Conservation (phyloP, 164 flowering plant genomes). For the Stephania cephalantha region DNA sequence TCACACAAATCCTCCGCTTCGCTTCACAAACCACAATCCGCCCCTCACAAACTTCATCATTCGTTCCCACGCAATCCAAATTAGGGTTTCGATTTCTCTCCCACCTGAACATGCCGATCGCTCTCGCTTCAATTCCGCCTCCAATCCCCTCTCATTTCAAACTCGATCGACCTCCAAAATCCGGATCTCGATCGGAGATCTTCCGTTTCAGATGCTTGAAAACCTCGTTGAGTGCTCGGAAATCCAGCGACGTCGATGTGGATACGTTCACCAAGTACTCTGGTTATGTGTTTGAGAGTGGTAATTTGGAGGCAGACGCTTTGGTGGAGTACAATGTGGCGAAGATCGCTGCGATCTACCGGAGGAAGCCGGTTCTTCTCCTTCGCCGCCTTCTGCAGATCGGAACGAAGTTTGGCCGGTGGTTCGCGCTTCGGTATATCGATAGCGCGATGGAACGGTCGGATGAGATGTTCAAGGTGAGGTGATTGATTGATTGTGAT, state of each 20-base stretch:
- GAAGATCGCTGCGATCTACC: conserved; percentile 47
- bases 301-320: conserved; percentile 46
- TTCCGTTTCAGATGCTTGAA: neutral
- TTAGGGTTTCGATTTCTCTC: neutral
- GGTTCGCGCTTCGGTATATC: conserved; percentile 59
- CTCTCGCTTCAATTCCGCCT: conserved; percentile 17
- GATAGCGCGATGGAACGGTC: conserved; percentile 50
- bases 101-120: conserved; percentile 1
- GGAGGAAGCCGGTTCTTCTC: conserved; percentile 55
- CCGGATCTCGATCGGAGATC: no score
- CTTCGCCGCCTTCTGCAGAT: conserved; percentile 66
- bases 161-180: neutral
- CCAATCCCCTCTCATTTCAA: conserved; percentile 20
- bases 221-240: conserved; percentile 1
- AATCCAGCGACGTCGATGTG: conserved; percentile 22
- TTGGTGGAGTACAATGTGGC: conserved; percentile 42
- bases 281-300: conserved; percentile 69
- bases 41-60: neutral
- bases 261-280: conserved; percentile 78
- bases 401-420: conserved; percentile 53
- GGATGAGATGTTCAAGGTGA: conserved; percentile 75
- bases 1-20: conserved; percentile 2
- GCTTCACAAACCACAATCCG: no score
- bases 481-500: neutral
- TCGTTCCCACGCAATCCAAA: neutral